Conservation (phyloP, 2,329 filamentous ascomycete species). For the Calonectria pseudoturangicola region DNA sequence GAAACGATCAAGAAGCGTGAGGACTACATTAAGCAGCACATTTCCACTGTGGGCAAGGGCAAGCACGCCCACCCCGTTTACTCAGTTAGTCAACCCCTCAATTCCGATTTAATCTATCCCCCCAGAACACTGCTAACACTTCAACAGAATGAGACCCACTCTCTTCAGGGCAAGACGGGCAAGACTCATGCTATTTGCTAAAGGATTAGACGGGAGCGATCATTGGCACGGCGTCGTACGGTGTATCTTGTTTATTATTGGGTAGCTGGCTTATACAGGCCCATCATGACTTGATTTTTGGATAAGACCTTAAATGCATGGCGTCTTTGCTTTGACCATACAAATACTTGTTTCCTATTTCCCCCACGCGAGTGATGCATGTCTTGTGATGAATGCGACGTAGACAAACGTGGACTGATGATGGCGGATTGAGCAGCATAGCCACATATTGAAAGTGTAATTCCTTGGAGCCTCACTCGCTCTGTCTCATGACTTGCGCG, state of each 20-base stretch:
- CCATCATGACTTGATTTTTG: conserved; percentile 43
- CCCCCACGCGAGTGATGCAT: conserved; percentile 1
- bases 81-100: conserved; percentile 62
- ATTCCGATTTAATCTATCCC: neutral
- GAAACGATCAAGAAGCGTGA: conserved; percentile 82
- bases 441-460: neutral
- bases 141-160: conserved; percentile 84
- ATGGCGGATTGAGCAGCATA: neutral
- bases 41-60: conserved; percentile 70
- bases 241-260: conserved; percentile 37
- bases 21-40: conserved; percentile 77
- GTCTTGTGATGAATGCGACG: neutral
- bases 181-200: conserved; percentile 94
- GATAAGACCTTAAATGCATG: conserved; percentile 38
- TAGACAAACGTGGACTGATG: conserved; percentile 7
- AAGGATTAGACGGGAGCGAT: conserved; percentile 41
- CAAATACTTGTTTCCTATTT: neutral
- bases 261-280: conserved; percentile 32
- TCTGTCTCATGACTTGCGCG: neutral
- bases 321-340: conserved; percentile 21
- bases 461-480: neutral
- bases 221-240: conserved; percentile 48
- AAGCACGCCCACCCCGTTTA: conserved; percentile 70
- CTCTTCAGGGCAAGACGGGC: conserved; percentile 89
- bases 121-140: conserved; percentile 28